These are phyloP conservation scores for Cytospora schulzeri DNA, from an alignment of 2,329 filamentous ascomycete genomes.

Conservation along the genomic window DNA sequence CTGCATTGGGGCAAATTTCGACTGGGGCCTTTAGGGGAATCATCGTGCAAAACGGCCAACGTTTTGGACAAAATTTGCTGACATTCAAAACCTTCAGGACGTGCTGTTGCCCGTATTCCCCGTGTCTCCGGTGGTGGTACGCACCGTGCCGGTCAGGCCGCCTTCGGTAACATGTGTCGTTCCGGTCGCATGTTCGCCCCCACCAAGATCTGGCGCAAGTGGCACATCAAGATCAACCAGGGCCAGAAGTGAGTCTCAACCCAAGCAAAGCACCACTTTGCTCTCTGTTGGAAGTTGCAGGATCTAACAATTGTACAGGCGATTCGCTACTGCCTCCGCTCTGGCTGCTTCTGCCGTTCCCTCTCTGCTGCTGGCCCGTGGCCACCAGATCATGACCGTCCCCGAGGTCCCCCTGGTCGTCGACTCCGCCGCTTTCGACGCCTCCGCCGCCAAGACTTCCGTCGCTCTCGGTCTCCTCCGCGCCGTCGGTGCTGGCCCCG, in stretches of 20 bases:
- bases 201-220: constrained; percentile 99
- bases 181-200: constrained; percentile 99
- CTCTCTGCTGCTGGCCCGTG: constrained; percentile 93
- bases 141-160: constrained; percentile 99
- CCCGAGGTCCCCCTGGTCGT: constrained; percentile 97
- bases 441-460: constrained; percentile 83
- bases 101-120: constrained; percentile 99
- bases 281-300: constrained; percentile 35
- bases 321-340: constrained; percentile 96
- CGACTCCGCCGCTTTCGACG: constrained; percentile 86
- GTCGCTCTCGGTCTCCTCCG: constrained; percentile 84
- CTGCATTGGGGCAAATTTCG: neutral
- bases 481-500: constrained; percentile 84
- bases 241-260: constrained; percentile 78
- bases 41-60: neutral
- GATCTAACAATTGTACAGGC: constrained; percentile 53
- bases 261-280: constrained; percentile 5
- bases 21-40: neutral
- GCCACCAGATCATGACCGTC: constrained; percentile 89
- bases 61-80: constrained; percentile 29
- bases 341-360: constrained; percentile 94
- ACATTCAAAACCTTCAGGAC: constrained; percentile 63
- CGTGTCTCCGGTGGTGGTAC: constrained; percentile 99
- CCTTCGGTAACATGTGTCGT: constrained; percentile 99
- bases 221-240: constrained; percentile 99